Base-by-base conservation (phyloP, 1,139 yeast species). In the Lodderomyces pseudojiufengensis region DNA sequence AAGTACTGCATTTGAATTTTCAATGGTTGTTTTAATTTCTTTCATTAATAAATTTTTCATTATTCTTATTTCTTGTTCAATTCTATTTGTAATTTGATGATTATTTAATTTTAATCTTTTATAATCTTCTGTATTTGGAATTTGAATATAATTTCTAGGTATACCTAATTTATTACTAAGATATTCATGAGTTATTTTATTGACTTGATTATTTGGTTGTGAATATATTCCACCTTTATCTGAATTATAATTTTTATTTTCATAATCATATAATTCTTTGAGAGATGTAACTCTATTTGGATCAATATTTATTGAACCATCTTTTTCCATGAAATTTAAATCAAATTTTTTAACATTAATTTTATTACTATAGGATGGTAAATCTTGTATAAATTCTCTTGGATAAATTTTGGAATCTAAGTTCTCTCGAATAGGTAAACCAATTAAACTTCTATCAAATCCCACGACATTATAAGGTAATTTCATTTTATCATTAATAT, bases 381-480 rank as follows among this genome's bases (percentile, higher is more conserved):
- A 49, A 44, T 70, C 76, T 41, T 63, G 65, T 13, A 70, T 55
- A 35, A 70, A 62, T 45, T 70, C 76, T 35, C 56, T 58, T 1
- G 76, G 75, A 24, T 55, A 61, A 11, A 47, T 49, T 4, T 39
- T 41, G 11, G 40, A 38, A 10, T 41, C 22, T 32, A 49, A 46
- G 5, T 24, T 14, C 5, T 47, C 47, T 29, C 63, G 50, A 32
- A 70, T 48, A 1, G 75, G 76, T 25, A 67, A 50, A 4, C 76
- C 76, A 28, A 63, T 53, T 14, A 68, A 45, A 26, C 65, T 56
- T 33, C 65, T 52, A 49, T 70, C 76, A 46, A 67, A 67, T 3
- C 76, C 76, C 7, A 66, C 54, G 5, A 69, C 73, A 46, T 69
- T 68, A 46, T 69, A 68, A 4, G 69, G 65, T 36, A 33, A 25